Evolutionary conservation across 192 early-diverging fungal species (phyloP).

Genomic region (Coemansia sp.): DNA sequence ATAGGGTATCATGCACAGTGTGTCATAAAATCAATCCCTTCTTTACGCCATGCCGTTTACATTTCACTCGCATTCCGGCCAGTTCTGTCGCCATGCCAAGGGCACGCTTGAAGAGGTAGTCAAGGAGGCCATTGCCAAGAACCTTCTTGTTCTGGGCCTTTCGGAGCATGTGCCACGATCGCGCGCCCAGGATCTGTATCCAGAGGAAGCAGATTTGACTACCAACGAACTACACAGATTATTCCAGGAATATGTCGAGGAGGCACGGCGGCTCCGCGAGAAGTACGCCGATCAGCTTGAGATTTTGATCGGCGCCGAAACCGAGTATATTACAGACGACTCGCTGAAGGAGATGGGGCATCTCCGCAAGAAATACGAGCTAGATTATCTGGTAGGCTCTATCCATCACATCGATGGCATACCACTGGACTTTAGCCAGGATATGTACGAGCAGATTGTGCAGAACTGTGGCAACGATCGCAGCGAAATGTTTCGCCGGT

Average conservation of each 20-base stretch:
- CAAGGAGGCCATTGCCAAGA: slow-evolving; percentile 65
- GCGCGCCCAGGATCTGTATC: slow-evolving; percentile 78
- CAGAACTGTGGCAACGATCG: slow-evolving; percentile 28
- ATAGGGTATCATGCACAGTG: no score
- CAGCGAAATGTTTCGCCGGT: slow-evolving; percentile 64
- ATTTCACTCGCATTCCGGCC: slow-evolving; percentile 90
- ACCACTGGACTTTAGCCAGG: slow-evolving; percentile 80
- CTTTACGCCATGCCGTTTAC: slow-evolving; percentile 68
- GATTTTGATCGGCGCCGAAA: slow-evolving; percentile 88
- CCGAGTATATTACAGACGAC: slow-evolving; percentile 70
- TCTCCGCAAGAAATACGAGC: slow-evolving; percentile 49
- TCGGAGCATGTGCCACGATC: slow-evolving; percentile 92
- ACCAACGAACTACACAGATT: slow-evolving; percentile 59
- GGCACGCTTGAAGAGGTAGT: slow-evolving; percentile 84
- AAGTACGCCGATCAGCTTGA: slow-evolving; percentile 60
- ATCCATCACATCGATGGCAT: slow-evolving; percentile 82
- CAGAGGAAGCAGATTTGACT: slow-evolving; percentile 80
- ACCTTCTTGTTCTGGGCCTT: slow-evolving; percentile 76
- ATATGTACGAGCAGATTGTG: slow-evolving; percentile 56
- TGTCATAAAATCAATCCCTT: background rate
- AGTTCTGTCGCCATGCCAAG: slow-evolving; percentile 91
- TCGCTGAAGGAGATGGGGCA: slow-evolving; percentile 56
- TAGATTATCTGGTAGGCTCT: slow-evolving; percentile 92
- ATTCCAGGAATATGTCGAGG: slow-evolving; percentile 68
- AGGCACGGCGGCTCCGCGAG: slow-evolving; percentile 69